Evolutionary conservation across 495 filamentous ascomycete genomes (phyloP).

Genomic region (Penicillium robsamsonii): DNA sequence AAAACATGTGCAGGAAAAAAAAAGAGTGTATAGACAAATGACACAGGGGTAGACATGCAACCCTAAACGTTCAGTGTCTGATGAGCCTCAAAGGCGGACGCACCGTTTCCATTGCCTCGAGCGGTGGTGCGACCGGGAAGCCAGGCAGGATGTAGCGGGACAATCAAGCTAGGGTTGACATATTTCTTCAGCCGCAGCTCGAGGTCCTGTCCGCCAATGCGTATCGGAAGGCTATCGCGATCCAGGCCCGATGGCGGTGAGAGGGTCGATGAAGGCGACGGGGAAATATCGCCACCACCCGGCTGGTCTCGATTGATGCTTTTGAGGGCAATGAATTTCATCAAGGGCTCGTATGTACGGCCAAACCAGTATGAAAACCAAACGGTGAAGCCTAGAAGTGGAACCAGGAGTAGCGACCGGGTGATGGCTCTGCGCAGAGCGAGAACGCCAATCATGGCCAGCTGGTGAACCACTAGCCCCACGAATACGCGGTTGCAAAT

Average conservation of each 20-base stretch:
- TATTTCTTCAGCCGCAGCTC: constrained; percentile 46
- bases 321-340: constrained; percentile 85
- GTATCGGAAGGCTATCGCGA: constrained; percentile 44
- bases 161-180: constrained; percentile 44
- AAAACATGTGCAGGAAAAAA: constrained; percentile 2
- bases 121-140: constrained; percentile 32
- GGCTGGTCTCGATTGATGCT: constrained; percentile 65
- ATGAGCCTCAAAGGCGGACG: constrained; percentile 19
- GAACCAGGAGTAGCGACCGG: constrained; percentile 67
- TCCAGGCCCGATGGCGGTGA: constrained; percentile 45
- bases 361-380: constrained; percentile 82
- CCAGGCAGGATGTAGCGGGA: constrained; percentile 49
- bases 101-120: constrained; percentile 19
- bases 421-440: constrained; percentile 70
- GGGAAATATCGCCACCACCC: constrained; percentile 35
- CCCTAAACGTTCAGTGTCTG: constrained; percentile 19
- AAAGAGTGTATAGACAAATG: constrained; percentile 1
- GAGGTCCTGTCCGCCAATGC: constrained; percentile 41
- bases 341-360: constrained; percentile 76
- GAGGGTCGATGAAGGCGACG: constrained; percentile 37
- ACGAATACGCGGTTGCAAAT: constrained; percentile 87
- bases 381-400: constrained; percentile 71
- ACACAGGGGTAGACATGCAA: neutral
- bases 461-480: constrained; percentile 81
- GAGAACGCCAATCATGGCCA: constrained; percentile 85